Conservation (phyloP, 2,329 filamentous ascomycete genomes). For the Aspergillus terreus region DNA sequence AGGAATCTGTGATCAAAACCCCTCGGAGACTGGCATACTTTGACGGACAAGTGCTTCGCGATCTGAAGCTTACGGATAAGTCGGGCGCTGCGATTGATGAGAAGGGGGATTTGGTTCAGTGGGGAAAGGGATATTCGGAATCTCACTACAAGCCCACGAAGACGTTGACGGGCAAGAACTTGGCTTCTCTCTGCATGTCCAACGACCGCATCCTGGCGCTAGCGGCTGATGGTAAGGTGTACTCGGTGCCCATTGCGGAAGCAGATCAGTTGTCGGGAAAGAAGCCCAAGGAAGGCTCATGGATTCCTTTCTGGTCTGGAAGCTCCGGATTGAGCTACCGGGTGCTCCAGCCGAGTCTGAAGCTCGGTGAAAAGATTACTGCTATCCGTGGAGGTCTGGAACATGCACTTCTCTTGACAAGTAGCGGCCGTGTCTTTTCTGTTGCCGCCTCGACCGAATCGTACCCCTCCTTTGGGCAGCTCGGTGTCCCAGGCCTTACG, state of each 20-base stretch:
- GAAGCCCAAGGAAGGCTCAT: conserved; percentile 63
- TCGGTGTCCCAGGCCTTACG: conserved; percentile 77
- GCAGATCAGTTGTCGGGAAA: conserved; percentile 64
- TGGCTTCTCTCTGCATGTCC: conserved; percentile 73
- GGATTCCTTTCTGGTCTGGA: conserved; percentile 70
- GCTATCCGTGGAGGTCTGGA: conserved; percentile 76
- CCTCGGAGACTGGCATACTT: conserved; percentile 78
- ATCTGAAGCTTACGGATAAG: conserved; percentile 76
- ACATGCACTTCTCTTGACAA: conserved; percentile 82
- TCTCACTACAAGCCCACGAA: conserved; percentile 60
- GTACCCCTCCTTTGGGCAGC: conserved; percentile 79
- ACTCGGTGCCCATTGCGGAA: conserved; percentile 75
- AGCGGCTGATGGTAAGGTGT: conserved; percentile 70
- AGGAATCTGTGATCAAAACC: conserved; percentile 72
- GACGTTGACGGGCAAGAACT: conserved; percentile 77
- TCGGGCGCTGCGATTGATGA: conserved; percentile 87
- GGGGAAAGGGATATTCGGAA: conserved; percentile 74
- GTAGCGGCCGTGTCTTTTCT: conserved; percentile 79
- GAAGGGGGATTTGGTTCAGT: conserved; percentile 84
- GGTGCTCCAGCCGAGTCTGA: conserved; percentile 63
- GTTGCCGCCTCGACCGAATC: conserved; percentile 74
- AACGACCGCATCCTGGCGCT: conserved; percentile 79
- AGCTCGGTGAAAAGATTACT: conserved; percentile 67
- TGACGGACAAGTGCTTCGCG: conserved; percentile 76
- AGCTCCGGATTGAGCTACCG: conserved; percentile 66